phyloP scores from a whole-genome alignment of 139 green algal genomes.

The Chlamydomonas sp. region DNA sequence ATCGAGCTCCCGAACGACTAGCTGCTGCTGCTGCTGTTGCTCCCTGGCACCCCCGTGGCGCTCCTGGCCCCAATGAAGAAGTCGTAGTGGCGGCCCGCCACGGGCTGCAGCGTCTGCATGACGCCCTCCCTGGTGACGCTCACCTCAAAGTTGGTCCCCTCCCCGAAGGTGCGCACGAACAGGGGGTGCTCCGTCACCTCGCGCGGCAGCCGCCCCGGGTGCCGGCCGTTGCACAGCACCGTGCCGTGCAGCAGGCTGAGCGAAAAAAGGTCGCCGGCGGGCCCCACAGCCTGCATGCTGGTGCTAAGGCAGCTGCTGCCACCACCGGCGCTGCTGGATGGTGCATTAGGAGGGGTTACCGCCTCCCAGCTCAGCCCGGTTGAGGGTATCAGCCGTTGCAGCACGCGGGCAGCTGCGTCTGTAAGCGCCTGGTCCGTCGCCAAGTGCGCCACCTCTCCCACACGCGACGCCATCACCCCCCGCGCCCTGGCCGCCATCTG shows the following conservation, averaged over 20 bases:
- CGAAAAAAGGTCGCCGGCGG: constrained; percentile 41
- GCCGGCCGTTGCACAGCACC: constrained; percentile 43
- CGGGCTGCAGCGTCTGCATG: constrained; percentile 31
- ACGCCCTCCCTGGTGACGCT: constrained; percentile 29
- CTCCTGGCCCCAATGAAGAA: neutral
- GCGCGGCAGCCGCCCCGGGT: constrained; percentile 43
- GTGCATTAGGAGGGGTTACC: neutral
- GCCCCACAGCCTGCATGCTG: constrained; percentile 38
- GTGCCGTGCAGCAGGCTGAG: constrained; percentile 61
- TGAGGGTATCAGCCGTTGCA: neutral
- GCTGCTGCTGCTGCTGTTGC: too few relatives aligned
- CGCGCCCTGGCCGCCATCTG: constrained; percentile 25
- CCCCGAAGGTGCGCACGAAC: constrained; percentile 59
- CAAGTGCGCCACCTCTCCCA: neutral
- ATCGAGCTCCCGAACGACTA: too few relatives aligned
- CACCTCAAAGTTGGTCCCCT: constrained; percentile 54
- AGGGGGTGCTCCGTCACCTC: constrained; percentile 52
- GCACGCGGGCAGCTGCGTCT: neutral
- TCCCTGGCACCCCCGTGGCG: too few relatives aligned
- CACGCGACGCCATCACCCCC: constrained; percentile 6
- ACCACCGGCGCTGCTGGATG: neutral
- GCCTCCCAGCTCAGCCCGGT: neutral
- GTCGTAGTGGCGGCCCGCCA: constrained; percentile 11
- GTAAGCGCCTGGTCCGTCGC: neutral
- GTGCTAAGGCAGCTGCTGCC: neutral